Evolutionary conservation across 768 basidiomycete genomes (phyloP), one percentile per base, ranked within the genome.

Genomic region (Serendipita sp.): DNA sequence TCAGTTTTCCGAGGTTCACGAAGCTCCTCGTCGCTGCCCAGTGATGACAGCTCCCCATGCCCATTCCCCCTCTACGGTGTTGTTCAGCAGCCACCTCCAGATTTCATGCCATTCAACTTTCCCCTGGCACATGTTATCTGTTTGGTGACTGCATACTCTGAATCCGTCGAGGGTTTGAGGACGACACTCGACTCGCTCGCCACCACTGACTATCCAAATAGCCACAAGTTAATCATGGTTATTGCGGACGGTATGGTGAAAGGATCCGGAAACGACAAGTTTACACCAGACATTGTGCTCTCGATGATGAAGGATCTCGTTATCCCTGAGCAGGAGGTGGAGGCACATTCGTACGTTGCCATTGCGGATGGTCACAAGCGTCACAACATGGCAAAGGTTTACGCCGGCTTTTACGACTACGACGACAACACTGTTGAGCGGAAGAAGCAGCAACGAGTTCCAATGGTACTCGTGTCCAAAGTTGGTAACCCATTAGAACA

Each of bases 351-450:
- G 28, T 99, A 98, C 70, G 93, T 98, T 61, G 93, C 96, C 64
- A 97, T 99, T 68, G 96, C 96, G 16, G 95, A 99, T 70, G 96
- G 96, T n/a, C 94, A 98, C 79, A 98, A 96, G 75, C 82, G 92
- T 38, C 96, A 98, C 78, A 99, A 99, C 72, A 96, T 95, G 93
- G 95, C 93, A 42, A 93, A 94, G 75, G 93, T 98, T 42, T 97
- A 88, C 69, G 94, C 96, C 41, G 96, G 96, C 11, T 99, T 90
- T 77, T 98, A 99, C 73, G 82, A 85, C 65, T 99, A 98, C 73
- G 92, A 97, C 70, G 81, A 92, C 69, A 80, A 85, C 43, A 95
- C 94, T 1, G 79, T 88, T 26, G 96, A 98, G 74, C 75, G 78
- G 31, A 86, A 84, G 61, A 99, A 98, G 75, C 96, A 98, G 71